phyloP scores from a whole-genome alignment of 2,329 filamentous ascomycete species.

The Pestalotiopsis sp. region DNA sequence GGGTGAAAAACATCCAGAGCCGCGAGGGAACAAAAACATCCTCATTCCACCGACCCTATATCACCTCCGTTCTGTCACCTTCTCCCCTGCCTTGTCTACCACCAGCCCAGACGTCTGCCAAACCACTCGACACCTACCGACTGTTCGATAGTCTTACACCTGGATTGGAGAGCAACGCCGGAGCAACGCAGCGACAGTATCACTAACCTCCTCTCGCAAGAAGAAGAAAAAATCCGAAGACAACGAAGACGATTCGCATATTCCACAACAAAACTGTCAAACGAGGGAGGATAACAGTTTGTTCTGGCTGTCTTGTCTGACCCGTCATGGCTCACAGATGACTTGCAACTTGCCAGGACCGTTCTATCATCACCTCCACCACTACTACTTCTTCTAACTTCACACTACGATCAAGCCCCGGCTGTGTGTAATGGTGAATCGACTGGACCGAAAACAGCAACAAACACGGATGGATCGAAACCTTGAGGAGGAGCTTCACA shows the following conservation, averaged over 20 bases:
- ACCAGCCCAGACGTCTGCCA: background rate
- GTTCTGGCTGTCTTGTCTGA: conserved; percentile 8
- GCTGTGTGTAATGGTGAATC: background rate
- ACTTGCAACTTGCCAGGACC: background rate
- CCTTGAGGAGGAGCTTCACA: conserved; percentile 8
- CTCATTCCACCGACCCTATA: background rate
- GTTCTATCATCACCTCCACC: background rate
- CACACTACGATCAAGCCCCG: conserved; percentile 8
- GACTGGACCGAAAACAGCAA: background rate
- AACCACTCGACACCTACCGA: background rate
- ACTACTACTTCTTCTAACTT: background rate
- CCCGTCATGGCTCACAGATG: conserved; percentile 17
- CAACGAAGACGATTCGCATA: background rate
- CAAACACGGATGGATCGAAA: conserved; percentile 6
- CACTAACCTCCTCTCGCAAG: background rate
- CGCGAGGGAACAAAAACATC: background rate
- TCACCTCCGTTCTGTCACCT: background rate
- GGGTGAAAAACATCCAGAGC: background rate
- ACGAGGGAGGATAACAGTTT: background rate
- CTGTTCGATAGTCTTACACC: conserved; percentile 1
- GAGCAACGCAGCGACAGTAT: background rate
- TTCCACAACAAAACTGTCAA: background rate
- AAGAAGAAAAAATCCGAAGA: background rate
- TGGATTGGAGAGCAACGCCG: background rate
- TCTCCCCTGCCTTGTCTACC: background rate